phyloP scores from a whole-genome alignment of 1,284 basidiomycete species.

The Apiotrichum gamsii region DNA sequence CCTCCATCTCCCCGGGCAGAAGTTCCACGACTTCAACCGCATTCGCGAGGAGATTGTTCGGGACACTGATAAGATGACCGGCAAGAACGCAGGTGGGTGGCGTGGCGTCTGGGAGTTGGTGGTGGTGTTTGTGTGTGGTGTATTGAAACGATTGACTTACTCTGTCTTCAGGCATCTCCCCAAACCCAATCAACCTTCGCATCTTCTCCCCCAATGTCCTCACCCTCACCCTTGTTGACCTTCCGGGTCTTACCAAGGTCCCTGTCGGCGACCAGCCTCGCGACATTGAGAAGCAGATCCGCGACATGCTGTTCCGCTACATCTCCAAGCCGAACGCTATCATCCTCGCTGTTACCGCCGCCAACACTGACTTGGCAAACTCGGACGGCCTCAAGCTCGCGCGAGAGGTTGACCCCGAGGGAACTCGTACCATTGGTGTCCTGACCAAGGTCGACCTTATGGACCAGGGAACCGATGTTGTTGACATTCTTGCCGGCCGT shows the following conservation, averaged over 20 bases:
- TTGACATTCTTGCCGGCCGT: conserved; percentile 96
- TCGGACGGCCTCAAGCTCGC: conserved; percentile 96
- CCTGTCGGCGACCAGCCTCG: conserved; percentile 96
- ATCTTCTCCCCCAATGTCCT: conserved; percentile 95
- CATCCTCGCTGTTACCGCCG: conserved; percentile 90
- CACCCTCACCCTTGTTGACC: conserved; percentile 91
- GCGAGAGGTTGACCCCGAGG: conserved; percentile 92
- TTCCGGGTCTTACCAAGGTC: conserved; percentile 88
- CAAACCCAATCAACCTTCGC: conserved; percentile 91
- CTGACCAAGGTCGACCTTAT: conserved; percentile 97
- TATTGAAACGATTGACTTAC: background rate
- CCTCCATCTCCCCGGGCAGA: conserved; percentile 88
- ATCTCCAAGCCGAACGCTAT: conserved; percentile 79
- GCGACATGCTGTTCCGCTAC: conserved; percentile 92
- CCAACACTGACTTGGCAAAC: conserved; percentile 96
- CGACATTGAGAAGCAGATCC: conserved; percentile 96
- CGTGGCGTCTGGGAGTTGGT: too few relatives aligned
- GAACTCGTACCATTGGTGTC: conserved; percentile 90
- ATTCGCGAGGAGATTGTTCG: conserved; percentile 92
- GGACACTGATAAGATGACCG: conserved; percentile 96
- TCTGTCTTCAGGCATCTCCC: conserved; percentile 88
- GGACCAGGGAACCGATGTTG: conserved; percentile 95
- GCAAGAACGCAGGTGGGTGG: conserved; percentile 70
- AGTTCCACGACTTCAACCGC: conserved; percentile 96
- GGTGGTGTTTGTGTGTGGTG: background rate